Conservation (phyloP, 179 eudicot species). For the Nepenthes alata region DNA sequence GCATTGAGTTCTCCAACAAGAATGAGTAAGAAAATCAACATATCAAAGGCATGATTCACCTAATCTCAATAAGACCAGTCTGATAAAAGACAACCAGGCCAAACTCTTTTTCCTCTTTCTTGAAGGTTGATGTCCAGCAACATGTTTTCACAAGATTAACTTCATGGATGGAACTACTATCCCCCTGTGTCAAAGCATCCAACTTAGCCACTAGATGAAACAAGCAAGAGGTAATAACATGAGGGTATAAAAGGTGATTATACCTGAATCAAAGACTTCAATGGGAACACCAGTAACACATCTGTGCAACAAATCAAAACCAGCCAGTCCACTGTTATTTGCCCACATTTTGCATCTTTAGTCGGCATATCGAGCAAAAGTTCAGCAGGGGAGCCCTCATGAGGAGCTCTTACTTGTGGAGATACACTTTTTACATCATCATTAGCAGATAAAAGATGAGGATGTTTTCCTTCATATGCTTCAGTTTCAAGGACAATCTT, state of each 20-base stretch:
- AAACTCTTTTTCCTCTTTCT: slow-evolving; percentile 33
- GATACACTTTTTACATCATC: slow-evolving; percentile 24
- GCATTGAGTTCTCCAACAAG: no score
- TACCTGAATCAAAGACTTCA: slow-evolving; percentile 56
- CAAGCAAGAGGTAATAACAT: not conserved
- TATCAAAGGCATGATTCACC: slow-evolving; percentile 27
- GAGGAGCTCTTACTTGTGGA: slow-evolving; percentile 18
- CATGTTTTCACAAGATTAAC: slow-evolving; percentile 47
- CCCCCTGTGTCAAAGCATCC: slow-evolving; percentile 37
- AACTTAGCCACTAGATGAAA: slow-evolving; percentile 8
- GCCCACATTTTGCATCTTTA: slow-evolving; percentile 9
- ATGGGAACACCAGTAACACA: slow-evolving; percentile 32
- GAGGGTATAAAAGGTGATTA: slow-evolving; percentile 3
- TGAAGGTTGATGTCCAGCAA: slow-evolving; percentile 56
- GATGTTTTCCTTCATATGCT: slow-evolving; percentile 24
- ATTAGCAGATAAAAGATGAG: slow-evolving; percentile 23
- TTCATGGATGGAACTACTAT: slow-evolving; percentile 35
- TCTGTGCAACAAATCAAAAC: slow-evolving; percentile 59
- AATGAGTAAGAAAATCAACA: not conserved
- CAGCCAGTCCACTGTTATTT: slow-evolving; percentile 28
- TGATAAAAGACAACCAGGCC: slow-evolving; percentile 53
- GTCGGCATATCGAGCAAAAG: slow-evolving; percentile 12
- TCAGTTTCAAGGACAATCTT: slow-evolving; percentile 36
- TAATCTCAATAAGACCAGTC: slow-evolving; percentile 61
- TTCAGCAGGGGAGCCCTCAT: slow-evolving; percentile 17